Conservation (phyloP, 345 rosid species). For the Salix viminalis region DNA sequence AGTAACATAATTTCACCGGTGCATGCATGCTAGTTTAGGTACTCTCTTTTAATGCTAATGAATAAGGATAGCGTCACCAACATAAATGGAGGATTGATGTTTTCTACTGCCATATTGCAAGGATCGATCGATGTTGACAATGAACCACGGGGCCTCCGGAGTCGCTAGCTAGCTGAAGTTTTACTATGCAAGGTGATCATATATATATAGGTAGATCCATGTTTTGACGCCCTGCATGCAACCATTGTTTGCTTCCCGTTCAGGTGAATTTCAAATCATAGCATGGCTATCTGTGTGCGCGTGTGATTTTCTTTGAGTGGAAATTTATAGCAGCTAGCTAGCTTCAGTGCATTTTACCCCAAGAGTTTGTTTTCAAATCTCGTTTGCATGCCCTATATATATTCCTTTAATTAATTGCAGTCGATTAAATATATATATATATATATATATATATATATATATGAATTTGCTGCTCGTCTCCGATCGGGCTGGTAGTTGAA, state of each 20-base stretch:
- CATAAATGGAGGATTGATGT: neutral
- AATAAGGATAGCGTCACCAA: neutral
- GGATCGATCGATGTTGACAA: neutral
- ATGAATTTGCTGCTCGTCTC: neutral
- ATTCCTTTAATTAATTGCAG: neutral
- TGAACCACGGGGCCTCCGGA: neutral
- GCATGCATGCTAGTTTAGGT: neutral
- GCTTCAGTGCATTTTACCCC: slow-evolving; percentile 16
- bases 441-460: too few species aligned
- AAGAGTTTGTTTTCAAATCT: slow-evolving; percentile 10
- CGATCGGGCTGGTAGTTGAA: too few species aligned
- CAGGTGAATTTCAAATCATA: neutral
- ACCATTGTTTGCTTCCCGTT: neutral
- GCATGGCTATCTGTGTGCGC: too few species aligned
- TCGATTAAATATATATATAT: neutral
- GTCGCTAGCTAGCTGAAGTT: neutral
- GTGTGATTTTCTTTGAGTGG: neutral
- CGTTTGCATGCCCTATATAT: neutral
- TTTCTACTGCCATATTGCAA: neutral
- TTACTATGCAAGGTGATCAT: neutral
- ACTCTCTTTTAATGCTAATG: neutral
- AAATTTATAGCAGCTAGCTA: neutral
- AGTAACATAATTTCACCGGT: neutral
- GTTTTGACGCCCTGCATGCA: neutral
- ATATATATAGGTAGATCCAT: neutral